phyloP scores from a whole-genome alignment of 192 early-diverging fungal species.

The Coemansia sp. region DNA sequence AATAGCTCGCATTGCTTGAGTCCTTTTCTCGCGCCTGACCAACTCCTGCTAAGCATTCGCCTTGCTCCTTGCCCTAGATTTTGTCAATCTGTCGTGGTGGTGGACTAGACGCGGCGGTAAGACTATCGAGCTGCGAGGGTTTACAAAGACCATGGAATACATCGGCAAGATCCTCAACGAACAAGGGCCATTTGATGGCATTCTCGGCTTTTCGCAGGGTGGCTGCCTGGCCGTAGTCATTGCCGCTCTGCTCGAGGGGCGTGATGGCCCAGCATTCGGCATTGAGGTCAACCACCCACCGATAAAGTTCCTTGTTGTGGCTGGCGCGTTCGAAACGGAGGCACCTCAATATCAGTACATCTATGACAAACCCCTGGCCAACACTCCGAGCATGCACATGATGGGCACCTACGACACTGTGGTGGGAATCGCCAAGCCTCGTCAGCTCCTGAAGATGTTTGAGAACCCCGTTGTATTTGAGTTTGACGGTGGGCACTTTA shows the following conservation, averaged over 20 bases:
- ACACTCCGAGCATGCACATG: conserved; percentile 36
- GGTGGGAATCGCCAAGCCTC: conserved; percentile 19
- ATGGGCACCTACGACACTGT: conserved; percentile 44
- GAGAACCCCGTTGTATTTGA: conserved; percentile 31
- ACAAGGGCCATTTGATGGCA: conserved; percentile 51
- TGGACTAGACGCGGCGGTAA: conserved; percentile 35
- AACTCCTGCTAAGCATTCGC: not conserved
- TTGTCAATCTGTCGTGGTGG: conserved; percentile 49
- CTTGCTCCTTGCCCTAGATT: conserved; percentile 10
- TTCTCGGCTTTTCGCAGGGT: conserved; percentile 52
- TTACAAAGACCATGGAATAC: conserved; percentile 18
- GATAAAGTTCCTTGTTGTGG: conserved; percentile 39
- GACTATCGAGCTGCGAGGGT: conserved; percentile 34
- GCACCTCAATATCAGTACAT: conserved; percentile 26
- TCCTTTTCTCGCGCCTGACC: not conserved
- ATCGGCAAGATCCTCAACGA: conserved; percentile 28
- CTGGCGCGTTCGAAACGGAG: conserved; percentile 31
- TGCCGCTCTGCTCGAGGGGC: conserved; percentile 19
- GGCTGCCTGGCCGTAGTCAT: conserved; percentile 29
- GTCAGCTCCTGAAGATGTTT: conserved; percentile 16
- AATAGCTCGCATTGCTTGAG: not conserved
- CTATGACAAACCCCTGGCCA: conserved; percentile 6
- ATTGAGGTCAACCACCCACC: conserved; percentile 32
- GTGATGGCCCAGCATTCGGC: conserved; percentile 15
- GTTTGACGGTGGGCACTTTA: conserved; percentile 50